phyloP scores from a whole-genome alignment of 2,329 filamentous ascomycete species.

The Ophiostoma himal-ulmi region DNA sequence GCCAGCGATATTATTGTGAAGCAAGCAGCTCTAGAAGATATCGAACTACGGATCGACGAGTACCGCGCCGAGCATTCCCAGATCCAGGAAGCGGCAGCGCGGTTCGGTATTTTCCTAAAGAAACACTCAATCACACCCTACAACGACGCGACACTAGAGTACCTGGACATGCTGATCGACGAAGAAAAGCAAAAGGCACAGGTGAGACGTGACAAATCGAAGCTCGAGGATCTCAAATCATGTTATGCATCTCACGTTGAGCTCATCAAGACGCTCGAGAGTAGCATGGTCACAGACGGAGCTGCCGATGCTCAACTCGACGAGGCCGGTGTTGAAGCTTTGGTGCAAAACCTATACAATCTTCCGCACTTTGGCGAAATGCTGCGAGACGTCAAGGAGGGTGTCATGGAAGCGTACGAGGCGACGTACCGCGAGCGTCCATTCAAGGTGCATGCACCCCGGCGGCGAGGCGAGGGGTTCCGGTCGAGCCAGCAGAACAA shows the following conservation, averaged over 20 bases:
- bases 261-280: neutral
- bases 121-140: slow-evolving; percentile 36
- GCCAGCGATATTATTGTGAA: neutral
- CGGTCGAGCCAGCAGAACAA: neutral
- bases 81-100: slow-evolving; percentile 34
- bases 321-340: neutral
- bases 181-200: slow-evolving; percentile 34
- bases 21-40: neutral
- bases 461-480: neutral
- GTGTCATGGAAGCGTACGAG: slow-evolving; percentile 8
- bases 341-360: neutral
- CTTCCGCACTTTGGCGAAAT: neutral
- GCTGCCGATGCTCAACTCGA: neutral
- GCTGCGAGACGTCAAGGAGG: slow-evolving; percentile 16
- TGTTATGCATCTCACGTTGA: slow-evolving; percentile 13
- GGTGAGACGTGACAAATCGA: slow-evolving; percentile 28
- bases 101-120: slow-evolving; percentile 38
- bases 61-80: slow-evolving; percentile 24
- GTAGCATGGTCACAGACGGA: neutral
- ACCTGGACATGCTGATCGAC: slow-evolving; percentile 37
- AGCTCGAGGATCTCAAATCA: slow-evolving; percentile 27
- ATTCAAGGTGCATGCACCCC: slow-evolving; percentile 9
- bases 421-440: slow-evolving; percentile 21
- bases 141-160: slow-evolving; percentile 39
- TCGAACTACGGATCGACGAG: neutral